These are phyloP conservation scores for Verticillium albo-atrum DNA, from an alignment of 2,329 filamentous ascomycete genomes.

Conservation along the genomic window DNA sequence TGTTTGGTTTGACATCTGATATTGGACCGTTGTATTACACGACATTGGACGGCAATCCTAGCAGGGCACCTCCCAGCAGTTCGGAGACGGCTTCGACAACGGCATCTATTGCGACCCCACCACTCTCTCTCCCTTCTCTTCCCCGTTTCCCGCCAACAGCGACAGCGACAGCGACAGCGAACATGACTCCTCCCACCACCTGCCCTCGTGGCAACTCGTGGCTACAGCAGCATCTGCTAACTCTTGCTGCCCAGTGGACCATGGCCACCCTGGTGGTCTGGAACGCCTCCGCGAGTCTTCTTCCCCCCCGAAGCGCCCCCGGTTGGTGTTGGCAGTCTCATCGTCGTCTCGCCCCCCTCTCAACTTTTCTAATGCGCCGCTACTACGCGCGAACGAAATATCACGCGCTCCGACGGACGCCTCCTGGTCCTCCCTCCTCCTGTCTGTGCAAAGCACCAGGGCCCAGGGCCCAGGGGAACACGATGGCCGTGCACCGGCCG, in stretches of 20 bases:
- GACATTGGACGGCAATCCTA: neutral
- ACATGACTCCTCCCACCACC: too few species aligned
- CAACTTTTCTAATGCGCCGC: neutral
- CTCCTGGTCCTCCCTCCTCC: neutral
- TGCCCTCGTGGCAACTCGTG: too few species aligned
- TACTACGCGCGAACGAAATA: neutral
- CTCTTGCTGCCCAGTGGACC: neutral
- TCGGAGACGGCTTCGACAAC: neutral
- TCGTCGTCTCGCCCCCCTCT: neutral
- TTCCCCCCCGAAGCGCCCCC: neutral
- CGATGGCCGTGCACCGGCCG: neutral
- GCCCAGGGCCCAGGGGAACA: neutral
- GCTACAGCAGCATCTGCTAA: too few species aligned
- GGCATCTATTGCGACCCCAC: neutral
- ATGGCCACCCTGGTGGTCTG: neutral
- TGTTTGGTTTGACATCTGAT: neutral
- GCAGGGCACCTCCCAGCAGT: neutral
- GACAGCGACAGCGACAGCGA: too few species aligned
- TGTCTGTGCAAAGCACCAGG: neutral
- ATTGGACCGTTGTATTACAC: neutral
- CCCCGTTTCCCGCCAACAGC: too few species aligned
- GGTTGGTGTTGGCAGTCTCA: slow-evolving; percentile 2
- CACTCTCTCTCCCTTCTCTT: too few species aligned
- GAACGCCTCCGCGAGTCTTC: neutral
- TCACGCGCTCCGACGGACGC: neutral